Base-by-base conservation (phyloP, 108 stramenopile species). In the Nannochloropsis gaditana region DNA sequence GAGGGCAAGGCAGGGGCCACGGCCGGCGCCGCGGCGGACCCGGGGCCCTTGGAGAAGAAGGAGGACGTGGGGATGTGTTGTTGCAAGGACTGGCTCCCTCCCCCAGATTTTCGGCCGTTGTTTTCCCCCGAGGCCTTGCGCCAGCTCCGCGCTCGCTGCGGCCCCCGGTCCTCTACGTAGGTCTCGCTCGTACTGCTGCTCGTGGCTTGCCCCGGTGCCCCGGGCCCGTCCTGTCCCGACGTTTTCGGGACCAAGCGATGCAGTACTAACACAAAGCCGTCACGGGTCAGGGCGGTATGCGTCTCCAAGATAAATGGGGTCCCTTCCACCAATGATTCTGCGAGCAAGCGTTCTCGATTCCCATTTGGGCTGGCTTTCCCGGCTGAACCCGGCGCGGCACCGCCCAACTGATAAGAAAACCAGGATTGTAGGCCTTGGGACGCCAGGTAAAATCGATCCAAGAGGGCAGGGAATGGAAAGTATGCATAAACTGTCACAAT, bases 231-330 rank as follows among this genome's bases (percentile, higher is more conserved):
- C 8, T 73, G 59, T n/a, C n/a, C 19, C 59, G 15, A n/a, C 59
- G 15, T 15, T 6, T 73, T 73, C 19, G 59, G 59, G 41, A 90
- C 43, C 6, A 91, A 43, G 43, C 91, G 90, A n/a, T 91, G 90
- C 45, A 91, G n/a, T 21, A 87, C 87, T 19, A 91, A 85, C 43
- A 89, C 85, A 82, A 90, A 91, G n/a, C 91, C 91, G 90, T 91
- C 91, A 31, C 80, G 41, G 21, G 91, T 91, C 17, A 83, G 82
- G 3, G 80, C 90, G 17, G 86, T 82, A 79, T 91, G 90, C n/a
- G 91, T 90, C 84, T 91, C 91, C 45, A 89, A 9, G 5, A 6
- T 17, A 21, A 89, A 86, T 9, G 87, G 87, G n/a, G 45, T 83
- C 5, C 44, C 43, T 42, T 88, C 88, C 2, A 83, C 88, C 43